Evolutionary conservation across 306 rosid species (phyloP), one percentile per base, ranked within the genome.

Genomic region (Vicia faba): DNA sequence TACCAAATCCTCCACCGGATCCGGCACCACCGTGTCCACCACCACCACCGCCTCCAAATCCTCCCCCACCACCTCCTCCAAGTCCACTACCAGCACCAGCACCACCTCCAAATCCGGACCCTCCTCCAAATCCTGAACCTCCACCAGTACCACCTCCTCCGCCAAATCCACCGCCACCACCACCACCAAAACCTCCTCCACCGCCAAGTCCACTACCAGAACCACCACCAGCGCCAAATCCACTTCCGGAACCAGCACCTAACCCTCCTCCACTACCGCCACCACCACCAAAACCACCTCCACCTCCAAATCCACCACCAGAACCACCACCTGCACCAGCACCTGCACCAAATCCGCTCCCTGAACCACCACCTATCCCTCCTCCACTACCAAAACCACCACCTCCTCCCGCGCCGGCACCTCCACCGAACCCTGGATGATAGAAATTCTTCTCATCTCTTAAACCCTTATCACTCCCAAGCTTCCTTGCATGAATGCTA

Each of bases 41-140:
- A 20, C 87, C 87, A 0, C 57, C 82, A 13, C 89, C 84, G 4
- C 81, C 84, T 5, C 90, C 90, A 11, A 79, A 76, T 4, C 92
- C 92, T 35, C 83, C 88, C 8, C 91, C 91, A 4, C 91, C 88
- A 3, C 74, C 86, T 5, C 87, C 86, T 7, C 89, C 84, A 0
- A 75, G 64, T 53, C 84, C 84, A 0, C 78, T 69, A 0, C 81
- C 81, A 1, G 59, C 5, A 29, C 33, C 33, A 29, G 6, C 74
- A 4, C 82, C 82, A 0, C 80, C 78, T 2, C 84, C 84, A 4
- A 75, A 66, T 6, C 84, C 84, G 45, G 23, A 20, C 1, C 23
- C 23, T 20, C 23, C 23, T 20, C 23, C 23, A 20, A 20, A 20
- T 2, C 23, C 23, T 20, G 23, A 20, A 1, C 84, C 84, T 11